Conservation (phyloP, 345 rosid species). For the Populus tremula region DNA sequence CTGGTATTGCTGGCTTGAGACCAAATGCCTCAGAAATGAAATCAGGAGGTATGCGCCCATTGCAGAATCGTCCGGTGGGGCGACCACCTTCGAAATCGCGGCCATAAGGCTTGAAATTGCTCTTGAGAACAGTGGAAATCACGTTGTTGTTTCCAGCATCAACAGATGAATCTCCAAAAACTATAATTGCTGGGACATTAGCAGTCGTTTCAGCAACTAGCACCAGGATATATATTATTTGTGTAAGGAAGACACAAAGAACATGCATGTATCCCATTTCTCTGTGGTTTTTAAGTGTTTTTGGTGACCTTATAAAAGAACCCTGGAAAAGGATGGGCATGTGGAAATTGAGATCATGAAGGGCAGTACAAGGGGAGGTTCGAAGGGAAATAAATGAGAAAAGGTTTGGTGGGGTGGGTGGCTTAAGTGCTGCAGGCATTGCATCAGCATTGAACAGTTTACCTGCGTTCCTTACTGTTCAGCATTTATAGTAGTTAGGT, state of each 20-base stretch:
- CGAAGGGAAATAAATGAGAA: neutral
- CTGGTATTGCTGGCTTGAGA: constrained; percentile 62
- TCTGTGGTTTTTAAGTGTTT: neutral
- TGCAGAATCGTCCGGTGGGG: constrained; percentile 76
- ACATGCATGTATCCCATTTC: neutral
- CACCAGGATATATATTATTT: neutral
- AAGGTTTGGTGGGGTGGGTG: neutral
- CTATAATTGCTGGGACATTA: constrained; percentile 57
- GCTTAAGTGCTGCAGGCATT: neutral
- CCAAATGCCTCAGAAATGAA: constrained; percentile 76
- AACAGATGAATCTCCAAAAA: constrained; percentile 73
- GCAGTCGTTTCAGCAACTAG: neutral
- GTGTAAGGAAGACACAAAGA: neutral
- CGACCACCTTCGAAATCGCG: constrained; percentile 56
- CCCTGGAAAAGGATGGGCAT: neutral
- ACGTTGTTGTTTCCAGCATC: constrained; percentile 85
- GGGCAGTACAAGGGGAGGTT: neutral
- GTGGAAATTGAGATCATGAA: neutral
- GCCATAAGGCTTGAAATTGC: constrained; percentile 79
- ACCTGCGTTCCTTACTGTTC: neutral
- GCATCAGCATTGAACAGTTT: too few species aligned
- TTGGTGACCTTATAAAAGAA: neutral
- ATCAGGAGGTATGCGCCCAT: constrained; percentile 67
- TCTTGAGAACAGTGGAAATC: constrained; percentile 57
- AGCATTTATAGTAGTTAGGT: neutral